Evolutionary conservation across 805 yeast genomes (phyloP).

Genomic region (Wickerhamomyces canadensis): DNA sequence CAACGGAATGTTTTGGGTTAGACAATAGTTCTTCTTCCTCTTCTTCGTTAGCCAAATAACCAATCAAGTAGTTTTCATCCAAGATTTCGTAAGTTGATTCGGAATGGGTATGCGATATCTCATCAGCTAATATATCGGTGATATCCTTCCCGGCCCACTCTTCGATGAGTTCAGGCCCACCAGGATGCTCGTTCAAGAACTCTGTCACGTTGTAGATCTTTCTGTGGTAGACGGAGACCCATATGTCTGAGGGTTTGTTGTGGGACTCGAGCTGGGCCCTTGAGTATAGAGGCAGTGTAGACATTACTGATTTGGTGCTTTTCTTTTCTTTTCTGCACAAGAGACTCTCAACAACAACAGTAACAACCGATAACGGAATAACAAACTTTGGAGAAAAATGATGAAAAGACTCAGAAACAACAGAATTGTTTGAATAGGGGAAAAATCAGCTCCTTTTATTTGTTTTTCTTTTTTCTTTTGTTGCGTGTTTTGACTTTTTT

Average conservation of each 20-base stretch:
- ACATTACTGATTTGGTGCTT: no score
- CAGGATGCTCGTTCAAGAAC: conserved; percentile 54
- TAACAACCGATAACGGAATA: no score
- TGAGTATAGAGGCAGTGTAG: conserved; percentile 58
- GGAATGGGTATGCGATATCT: conserved; percentile 68
- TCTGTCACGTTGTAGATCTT: conserved; percentile 80
- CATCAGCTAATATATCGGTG: conserved; percentile 75
- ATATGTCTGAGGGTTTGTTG: conserved; percentile 47
- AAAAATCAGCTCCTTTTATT: no score
- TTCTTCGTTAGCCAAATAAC: conserved; percentile 73
- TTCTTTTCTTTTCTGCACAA: no score
- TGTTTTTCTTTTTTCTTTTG: no score
- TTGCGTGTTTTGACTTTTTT: no score
- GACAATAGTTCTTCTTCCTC: conserved; percentile 70
- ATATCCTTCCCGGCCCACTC: conserved; percentile 84
- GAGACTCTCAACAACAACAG: no score
- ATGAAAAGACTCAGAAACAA: no score
- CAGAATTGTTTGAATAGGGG: no score
- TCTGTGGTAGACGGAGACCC: conserved; percentile 77
- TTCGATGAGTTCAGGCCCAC: conserved; percentile 76
- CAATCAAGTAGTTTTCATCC: conserved; percentile 74
- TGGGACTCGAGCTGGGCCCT: conserved; percentile 47
- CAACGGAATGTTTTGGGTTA: conserved; percentile 54
- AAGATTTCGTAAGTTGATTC: conserved; percentile 83
- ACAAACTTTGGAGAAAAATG: no score